phyloP scores from a whole-genome alignment of 2,329 filamentous ascomycete species.

The Paecilomyces sp. region DNA sequence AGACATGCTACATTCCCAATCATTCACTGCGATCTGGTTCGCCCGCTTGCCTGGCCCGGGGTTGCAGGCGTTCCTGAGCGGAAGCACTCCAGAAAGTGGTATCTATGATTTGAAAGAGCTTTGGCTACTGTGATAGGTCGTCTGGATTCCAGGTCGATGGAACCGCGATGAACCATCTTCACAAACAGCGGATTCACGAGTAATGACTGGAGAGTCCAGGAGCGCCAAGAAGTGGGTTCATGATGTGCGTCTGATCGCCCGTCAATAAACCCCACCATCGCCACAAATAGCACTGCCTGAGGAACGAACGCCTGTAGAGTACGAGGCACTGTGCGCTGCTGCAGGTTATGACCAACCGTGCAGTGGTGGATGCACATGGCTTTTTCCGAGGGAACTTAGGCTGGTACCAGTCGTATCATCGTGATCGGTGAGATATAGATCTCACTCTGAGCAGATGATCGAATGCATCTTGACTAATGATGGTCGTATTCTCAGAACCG shows the following conservation, averaged over 20 bases:
- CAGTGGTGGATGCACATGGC: not conserved
- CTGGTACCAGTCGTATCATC: not conserved
- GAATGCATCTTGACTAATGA: not conserved
- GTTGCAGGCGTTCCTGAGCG: not conserved
- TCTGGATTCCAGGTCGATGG: not conserved
- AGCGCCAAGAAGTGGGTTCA: not conserved
- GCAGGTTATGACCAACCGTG: not conserved
- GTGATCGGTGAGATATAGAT: not conserved
- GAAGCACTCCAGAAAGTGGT: not conserved
- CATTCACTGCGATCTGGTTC: not conserved
- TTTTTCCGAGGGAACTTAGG: not conserved
- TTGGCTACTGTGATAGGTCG: not conserved
- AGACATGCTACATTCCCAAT: not conserved
- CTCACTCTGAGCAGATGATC: not conserved
- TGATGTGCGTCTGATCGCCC: conserved; percentile 17
- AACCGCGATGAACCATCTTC: not conserved
- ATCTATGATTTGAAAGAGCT: not conserved
- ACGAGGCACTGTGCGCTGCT: not conserved
- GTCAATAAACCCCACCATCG: conserved; percentile 1
- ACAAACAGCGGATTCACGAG: not conserved
- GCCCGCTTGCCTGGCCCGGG: not conserved
- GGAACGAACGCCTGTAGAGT: not conserved
- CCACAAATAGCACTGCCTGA: not conserved
- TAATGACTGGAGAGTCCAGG: not conserved
- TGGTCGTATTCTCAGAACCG: not conserved